These are phyloP conservation scores for Thalassiosira oceanica DNA, from an alignment of 352 stramenopile species.

Conservation along the genomic window DNA sequence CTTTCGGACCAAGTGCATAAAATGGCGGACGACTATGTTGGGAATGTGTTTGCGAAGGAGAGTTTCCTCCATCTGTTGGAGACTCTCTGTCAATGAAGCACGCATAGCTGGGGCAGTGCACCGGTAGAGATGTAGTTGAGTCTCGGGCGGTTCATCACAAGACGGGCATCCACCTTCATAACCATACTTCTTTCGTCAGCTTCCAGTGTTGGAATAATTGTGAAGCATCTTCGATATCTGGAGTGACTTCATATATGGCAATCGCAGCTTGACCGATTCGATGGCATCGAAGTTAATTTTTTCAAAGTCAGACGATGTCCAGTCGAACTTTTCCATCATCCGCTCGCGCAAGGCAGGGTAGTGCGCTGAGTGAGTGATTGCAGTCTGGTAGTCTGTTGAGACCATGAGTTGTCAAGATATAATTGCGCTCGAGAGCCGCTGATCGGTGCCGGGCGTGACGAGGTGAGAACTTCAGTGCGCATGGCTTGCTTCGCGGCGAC, in stretches of 20 bases:
- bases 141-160: background rate
- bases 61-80: background rate
- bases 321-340: background rate
- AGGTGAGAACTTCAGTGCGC: background rate
- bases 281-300: background rate
- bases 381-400: conserved; percentile 6
- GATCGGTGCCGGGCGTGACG: background rate
- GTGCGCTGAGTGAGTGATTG: conserved; percentile 3
- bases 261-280: background rate
- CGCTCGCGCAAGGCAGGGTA: background rate
- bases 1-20: background rate
- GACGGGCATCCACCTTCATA: conserved; percentile 1
- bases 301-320: background rate
- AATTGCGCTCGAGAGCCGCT: background rate
- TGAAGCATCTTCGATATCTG: conserved; percentile 13
- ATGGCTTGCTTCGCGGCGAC: conserved; percentile 5
- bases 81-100: background rate
- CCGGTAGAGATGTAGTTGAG: background rate
- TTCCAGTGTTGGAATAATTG: conserved; percentile 8
- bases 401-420: conserved; percentile 14
- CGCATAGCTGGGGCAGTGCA: conserved; percentile 4
- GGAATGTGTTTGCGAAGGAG: background rate
- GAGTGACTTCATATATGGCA: background rate
- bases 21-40: background rate
- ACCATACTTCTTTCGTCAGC: background rate